Percentiles rank a stretch among this genome's conserved stretches.
phyloP scores from a whole-genome alignment of 1,284 basidiomycete species.

The Apiotrichum sp. region DNA sequence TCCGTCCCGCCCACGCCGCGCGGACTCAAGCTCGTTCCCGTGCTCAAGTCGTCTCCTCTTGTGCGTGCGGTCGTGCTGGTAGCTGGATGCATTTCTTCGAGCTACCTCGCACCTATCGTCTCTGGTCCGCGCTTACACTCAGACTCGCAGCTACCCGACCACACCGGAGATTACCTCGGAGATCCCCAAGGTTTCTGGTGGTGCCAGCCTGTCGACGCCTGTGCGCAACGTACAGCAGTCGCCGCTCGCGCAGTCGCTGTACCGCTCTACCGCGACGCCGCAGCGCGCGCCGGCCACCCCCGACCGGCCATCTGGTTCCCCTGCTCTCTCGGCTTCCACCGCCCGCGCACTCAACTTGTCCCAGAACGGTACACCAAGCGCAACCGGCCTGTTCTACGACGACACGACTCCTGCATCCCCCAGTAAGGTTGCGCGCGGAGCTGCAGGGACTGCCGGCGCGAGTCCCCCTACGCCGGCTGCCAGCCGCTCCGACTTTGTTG shows the following conservation, averaged over 20 bases:
- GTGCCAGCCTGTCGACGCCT: not conserved
- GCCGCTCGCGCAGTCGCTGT: slow-evolving; percentile 10
- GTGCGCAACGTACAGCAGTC: slow-evolving; percentile 3
- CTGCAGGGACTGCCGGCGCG: not conserved
- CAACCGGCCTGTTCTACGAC: slow-evolving; percentile 36
- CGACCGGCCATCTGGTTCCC: not conserved
- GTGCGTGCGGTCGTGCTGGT: slow-evolving; percentile 18
- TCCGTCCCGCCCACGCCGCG: slow-evolving; percentile 1
- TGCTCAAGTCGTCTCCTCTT: slow-evolving; percentile 32
- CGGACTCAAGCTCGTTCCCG: slow-evolving; percentile 13
- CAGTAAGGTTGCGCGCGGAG: slow-evolving; percentile 10
- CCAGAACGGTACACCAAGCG: slow-evolving; percentile 16
- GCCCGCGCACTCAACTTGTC: slow-evolving; percentile 28
- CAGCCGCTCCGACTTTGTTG: slow-evolving; percentile 23
- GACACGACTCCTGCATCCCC: slow-evolving; percentile 7
- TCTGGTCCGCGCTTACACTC: too few relatives aligned
- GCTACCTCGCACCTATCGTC: not conserved
- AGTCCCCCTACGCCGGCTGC: slow-evolving; percentile 7
- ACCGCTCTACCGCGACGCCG: slow-evolving; percentile 11
- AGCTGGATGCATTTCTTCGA: not conserved
- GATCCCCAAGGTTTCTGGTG: too few relatives aligned
- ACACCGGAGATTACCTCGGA: not conserved
- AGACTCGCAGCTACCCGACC: not conserved
- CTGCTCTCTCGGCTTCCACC: slow-evolving; percentile 22
- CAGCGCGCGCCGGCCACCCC: not conserved